A percentile compares a stretch with the other conserved stretches of the same genome.
These are phyloP conservation scores for Trichosporon asahii DNA, from an alignment of 1,284 basidiomycete species.

Conservation along the genomic window DNA sequence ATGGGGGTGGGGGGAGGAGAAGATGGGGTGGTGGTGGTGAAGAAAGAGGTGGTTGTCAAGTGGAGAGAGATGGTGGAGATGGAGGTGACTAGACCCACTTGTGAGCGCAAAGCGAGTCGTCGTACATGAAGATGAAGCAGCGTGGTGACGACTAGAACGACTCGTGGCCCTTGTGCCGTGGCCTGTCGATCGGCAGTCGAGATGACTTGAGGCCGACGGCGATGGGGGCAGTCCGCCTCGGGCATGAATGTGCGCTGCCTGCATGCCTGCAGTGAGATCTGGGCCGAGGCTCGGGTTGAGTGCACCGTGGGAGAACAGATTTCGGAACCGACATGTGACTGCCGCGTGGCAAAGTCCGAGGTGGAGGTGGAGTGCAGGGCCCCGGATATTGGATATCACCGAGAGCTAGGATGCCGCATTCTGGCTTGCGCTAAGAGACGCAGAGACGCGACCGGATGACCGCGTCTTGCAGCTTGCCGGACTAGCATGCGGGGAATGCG, in stretches of 20 bases:
- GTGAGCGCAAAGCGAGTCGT: no score
- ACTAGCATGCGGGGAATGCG: no score
- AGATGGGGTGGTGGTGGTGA: background rate
- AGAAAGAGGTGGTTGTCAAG: background rate
- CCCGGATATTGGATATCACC: slow-evolving; percentile 1
- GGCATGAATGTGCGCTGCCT: background rate
- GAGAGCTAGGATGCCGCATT: background rate
- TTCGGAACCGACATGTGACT: background rate
- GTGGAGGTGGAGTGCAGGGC: background rate
- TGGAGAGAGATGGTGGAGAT: background rate
- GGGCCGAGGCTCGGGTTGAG: background rate
- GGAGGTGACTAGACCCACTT: background rate
- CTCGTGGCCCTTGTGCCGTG: slow-evolving; percentile 1
- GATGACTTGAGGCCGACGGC: background rate
- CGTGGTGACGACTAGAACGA: background rate
- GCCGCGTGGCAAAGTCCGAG: background rate
- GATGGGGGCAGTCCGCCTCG: slow-evolving; percentile 1
- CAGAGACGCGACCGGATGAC: background rate
- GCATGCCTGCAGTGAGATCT: background rate
- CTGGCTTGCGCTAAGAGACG: no score
- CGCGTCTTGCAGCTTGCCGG: background rate
- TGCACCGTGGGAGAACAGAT: background rate
- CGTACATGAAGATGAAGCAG: background rate
- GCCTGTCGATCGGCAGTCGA: background rate
- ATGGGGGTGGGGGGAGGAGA: no score